These are phyloP conservation scores for Dendrobium catenatum DNA, from an alignment of 106 monocot species.

Conservation along the genomic window DNA sequence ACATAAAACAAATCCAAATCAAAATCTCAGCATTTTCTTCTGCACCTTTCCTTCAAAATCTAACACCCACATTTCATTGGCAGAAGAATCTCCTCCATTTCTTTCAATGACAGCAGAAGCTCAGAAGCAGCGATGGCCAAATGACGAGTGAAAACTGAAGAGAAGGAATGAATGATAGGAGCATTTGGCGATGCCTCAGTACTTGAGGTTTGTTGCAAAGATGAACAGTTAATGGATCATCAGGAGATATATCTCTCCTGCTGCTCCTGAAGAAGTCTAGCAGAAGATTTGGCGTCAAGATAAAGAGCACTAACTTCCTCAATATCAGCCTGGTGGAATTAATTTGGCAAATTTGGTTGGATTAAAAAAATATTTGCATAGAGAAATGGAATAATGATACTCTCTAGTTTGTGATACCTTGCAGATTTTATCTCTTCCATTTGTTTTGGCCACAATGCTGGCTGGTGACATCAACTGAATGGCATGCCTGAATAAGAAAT, in stretches of 20 bases:
- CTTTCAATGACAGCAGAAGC: too few species aligned
- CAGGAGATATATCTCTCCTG: slow-evolving; percentile 67
- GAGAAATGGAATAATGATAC: not conserved
- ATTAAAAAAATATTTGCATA: not conserved
- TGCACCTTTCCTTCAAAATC: not conserved
- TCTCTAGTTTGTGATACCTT: slow-evolving; percentile 40
- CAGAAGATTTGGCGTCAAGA: slow-evolving; percentile 85
- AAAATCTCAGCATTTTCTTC: too few species aligned
- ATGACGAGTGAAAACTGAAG: not conserved
- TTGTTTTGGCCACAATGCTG: slow-evolving; percentile 69
- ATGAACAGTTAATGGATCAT: not conserved
- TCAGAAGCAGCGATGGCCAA: too few species aligned
- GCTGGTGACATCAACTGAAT: slow-evolving; percentile 87
- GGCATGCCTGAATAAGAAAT: slow-evolving; percentile 55
- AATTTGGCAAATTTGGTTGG: not conserved
- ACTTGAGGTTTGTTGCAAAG: not conserved
- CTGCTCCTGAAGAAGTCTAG: slow-evolving; percentile 80
- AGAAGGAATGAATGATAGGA: not conserved
- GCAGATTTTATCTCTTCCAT: slow-evolving; percentile 88
- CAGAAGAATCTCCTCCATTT: not conserved
- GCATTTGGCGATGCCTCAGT: not conserved
- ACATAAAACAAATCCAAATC: not conserved
- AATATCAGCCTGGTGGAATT: slow-evolving; percentile 50
- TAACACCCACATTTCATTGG: not conserved
- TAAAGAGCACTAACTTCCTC: slow-evolving; percentile 77